Evolutionary conservation across 305 asterid species (phyloP).

Genomic region (Fraxinus nigra): DNA sequence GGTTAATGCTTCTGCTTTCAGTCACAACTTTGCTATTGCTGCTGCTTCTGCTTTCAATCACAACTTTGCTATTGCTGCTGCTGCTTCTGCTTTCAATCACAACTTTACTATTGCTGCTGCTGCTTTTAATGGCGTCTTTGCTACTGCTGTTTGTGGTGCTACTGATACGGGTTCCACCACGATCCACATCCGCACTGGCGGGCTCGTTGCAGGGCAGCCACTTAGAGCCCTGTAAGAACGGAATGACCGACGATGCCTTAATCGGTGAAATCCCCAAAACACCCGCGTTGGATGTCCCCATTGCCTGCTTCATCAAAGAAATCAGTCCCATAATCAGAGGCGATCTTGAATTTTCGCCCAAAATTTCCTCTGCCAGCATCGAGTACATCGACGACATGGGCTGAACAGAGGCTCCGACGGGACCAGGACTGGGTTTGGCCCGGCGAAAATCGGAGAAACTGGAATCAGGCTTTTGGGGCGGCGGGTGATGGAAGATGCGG

Average conservation of each 20-base stretch:
- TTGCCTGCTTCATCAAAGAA: conserved; percentile 54
- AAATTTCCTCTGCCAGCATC: conserved; percentile 42
- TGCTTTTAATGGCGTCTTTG: conserved; percentile 10
- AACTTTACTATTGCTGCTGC: conserved; percentile 1
- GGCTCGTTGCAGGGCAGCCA: conserved; percentile 83
- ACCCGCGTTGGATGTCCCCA: conserved; percentile 21
- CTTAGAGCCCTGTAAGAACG: conserved; percentile 60
- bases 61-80: neutral
- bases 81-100: neutral
- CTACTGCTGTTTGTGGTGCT: neutral
- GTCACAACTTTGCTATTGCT: neutral
- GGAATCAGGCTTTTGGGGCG: conserved; percentile 44
- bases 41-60: conserved; percentile 7
- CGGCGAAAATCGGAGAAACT: conserved; percentile 41
- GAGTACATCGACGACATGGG: conserved; percentile 44
- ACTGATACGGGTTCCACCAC: conserved; percentile 40
- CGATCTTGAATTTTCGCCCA: conserved; percentile 41
- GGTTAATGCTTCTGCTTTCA: too few relatives aligned
- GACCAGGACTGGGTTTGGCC: conserved; percentile 26
- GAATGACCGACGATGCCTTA: conserved; percentile 50
- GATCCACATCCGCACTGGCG: conserved; percentile 48
- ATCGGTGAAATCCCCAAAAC: conserved; percentile 67
- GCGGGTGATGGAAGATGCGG: conserved; percentile 38
- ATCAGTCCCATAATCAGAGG: conserved; percentile 53
- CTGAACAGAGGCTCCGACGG: neutral